A percentile compares a stretch with the other conserved stretches of the same genome.
Evolutionary conservation across 345 rosid genomes (phyloP).

Genomic region (Kandelia obovata): DNA sequence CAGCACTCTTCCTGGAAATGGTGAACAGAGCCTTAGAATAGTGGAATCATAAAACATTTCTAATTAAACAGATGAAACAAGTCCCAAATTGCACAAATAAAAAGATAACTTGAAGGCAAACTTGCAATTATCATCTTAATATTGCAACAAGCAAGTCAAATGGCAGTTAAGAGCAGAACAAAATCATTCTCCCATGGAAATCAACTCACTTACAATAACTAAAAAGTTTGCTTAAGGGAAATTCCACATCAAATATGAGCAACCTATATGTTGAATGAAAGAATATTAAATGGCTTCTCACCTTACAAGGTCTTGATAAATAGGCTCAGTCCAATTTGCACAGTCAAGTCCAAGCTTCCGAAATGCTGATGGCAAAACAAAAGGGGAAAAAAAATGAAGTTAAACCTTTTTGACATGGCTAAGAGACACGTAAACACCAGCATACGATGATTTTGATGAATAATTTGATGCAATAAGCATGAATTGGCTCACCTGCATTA

Average conservation of each 20-base stretch:
- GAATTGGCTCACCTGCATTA: constrained; percentile 56
- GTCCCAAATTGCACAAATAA: not conserved
- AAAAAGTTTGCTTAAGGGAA: not conserved
- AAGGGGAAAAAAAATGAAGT: not conserved
- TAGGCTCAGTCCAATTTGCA: constrained; percentile 87
- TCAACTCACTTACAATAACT: not conserved
- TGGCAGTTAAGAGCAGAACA: too few species aligned
- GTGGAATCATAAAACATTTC: not conserved
- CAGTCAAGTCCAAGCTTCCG: constrained; percentile 94
- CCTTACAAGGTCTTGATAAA: constrained; percentile 76
- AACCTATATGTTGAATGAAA: not conserved
- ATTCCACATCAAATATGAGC: not conserved
- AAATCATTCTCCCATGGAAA: not conserved
- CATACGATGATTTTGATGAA: not conserved
- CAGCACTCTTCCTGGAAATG: constrained; percentile 62
- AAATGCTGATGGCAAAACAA: constrained; percentile 51
- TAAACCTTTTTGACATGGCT: not conserved
- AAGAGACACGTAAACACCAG: not conserved
- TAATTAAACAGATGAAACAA: not conserved
- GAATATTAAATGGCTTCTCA: constrained; percentile 18
- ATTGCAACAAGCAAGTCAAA: too few species aligned
- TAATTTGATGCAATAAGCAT: not conserved
- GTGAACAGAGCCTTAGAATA: constrained; percentile 9
- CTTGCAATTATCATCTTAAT: too few species aligned
- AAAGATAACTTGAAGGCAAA: too few species aligned